Evolutionary conservation across 441 rosid species (phyloP).

Genomic region (Pelargonium myrrhifolium): DNA sequence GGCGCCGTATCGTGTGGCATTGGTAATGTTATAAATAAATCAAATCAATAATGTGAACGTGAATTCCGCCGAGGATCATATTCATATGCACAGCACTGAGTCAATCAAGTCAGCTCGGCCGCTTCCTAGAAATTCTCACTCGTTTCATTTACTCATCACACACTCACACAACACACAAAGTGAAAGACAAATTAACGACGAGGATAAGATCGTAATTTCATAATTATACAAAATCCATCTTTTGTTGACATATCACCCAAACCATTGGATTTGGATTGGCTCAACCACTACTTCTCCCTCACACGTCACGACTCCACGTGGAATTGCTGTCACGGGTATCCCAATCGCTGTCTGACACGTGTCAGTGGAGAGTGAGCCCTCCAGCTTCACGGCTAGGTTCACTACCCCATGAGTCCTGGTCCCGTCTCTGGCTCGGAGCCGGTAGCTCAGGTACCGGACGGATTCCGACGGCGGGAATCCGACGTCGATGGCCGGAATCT

Average conservation of each 20-base stretch:
- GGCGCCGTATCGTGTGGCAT: too few species aligned
- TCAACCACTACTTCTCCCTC: neutral
- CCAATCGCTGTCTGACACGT: constrained; percentile 39
- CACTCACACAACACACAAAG: neutral
- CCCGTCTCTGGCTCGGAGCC: constrained; percentile 44
- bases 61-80: too few species aligned
- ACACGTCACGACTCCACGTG: constrained; percentile 5
- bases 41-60: too few species aligned
- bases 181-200: too few species aligned
- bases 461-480: constrained; percentile 28
- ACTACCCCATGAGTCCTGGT: constrained; percentile 41
- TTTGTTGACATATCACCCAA: too few species aligned
- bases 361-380: constrained; percentile 10
- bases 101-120: constrained; percentile 1
- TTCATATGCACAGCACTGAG: neutral
- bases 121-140: neutral
- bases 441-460: constrained; percentile 39
- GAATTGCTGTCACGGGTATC: constrained; percentile 21
- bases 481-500: constrained; percentile 40
- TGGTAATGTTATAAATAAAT: too few species aligned
- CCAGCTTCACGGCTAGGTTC: constrained; percentile 35
- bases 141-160: neutral
- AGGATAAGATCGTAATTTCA: too few species aligned
- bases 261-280: too few species aligned
- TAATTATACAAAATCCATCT: too few species aligned